Evolutionary conservation across 2,329 filamentous ascomycete genomes (phyloP), one percentile per base, ranked within the genome.

Genomic region (Herpotrichia juniperi): DNA sequence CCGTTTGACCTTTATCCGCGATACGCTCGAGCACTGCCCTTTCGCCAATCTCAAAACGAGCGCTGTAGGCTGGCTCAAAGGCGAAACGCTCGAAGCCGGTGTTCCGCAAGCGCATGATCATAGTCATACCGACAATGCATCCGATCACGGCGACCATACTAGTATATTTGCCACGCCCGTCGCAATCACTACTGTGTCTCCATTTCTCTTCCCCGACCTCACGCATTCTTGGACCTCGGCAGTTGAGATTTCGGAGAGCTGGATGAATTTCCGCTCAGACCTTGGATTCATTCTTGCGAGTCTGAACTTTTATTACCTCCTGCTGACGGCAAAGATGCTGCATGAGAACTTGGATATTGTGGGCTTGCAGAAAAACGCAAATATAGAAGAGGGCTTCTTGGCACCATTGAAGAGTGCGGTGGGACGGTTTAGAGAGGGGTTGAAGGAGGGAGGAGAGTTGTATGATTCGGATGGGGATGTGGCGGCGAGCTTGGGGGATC

Each of bases 11-110:
- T 78, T 85, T 57, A 83, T 85, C 47, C 76, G 78, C 4, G 79
- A 80, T 39, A 81, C 83, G 2, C 72, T 86, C 3, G 79, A 83
- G 55, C 76, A 84, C 44, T 81, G 81, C 16, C 76, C 76, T 0
- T 79, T 82, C 51, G 77, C 80, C 40, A 81, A 82, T 14, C 76
- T 83, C 31, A 83, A 83, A 59, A 81, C 82, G 30, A 80, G 79
- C 35, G 83, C 83, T 2, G 79, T 87, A 4, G 78, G 80, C 28
- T 87, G 84, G 84, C 72, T 86, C 28, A 86, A 85, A 62, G 76
- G 83, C 34, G 84, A 86, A 62, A 81, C 83, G 0, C 74, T 86
- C 4, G 76, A 79, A 58, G 77, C 79, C 3, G 78, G 71, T 16
- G 42, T 63, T n/a, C 47, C 57, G 3, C 40, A 53, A 8, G 21